Conservation (phyloP, 2,329 filamentous ascomycete genomes). For the Diaporthe amygdali region DNA sequence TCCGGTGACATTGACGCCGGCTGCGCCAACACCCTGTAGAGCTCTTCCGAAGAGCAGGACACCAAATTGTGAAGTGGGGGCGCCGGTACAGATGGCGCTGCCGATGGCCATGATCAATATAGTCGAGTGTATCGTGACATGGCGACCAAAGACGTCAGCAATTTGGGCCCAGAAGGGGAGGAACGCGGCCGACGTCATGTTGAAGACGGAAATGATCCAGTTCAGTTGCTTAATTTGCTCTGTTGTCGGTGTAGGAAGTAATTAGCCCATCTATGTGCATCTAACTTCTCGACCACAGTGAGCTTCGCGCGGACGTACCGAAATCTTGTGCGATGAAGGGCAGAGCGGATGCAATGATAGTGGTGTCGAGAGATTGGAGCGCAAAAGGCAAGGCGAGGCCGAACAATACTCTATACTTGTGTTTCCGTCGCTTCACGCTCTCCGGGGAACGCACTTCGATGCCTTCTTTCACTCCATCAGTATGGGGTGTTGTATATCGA, state of each 20-base stretch:
- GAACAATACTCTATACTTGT: conserved; percentile 52
- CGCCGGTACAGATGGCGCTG: conserved; percentile 64
- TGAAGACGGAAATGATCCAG: conserved; percentile 76
- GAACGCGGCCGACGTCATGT: conserved; percentile 69
- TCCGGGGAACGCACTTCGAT: neutral
- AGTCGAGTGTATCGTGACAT: conserved; percentile 61
- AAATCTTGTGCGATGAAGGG: conserved; percentile 71
- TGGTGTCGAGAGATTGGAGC: conserved; percentile 67
- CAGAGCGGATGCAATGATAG: conserved; percentile 60
- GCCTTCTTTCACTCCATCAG: neutral
- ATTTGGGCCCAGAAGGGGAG: conserved; percentile 71
- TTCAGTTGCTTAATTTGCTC: conserved; percentile 63
- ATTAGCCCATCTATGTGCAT: no score
- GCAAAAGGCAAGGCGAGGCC: conserved; percentile 66
- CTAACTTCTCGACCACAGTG: no score
- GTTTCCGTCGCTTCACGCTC: conserved; percentile 36
- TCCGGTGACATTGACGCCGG: conserved; percentile 65
- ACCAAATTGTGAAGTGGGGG: conserved; percentile 55
- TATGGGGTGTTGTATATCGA: neutral
- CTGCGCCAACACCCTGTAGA: conserved; percentile 66
- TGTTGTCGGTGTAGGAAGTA: no score
- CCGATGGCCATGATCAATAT: conserved; percentile 64
- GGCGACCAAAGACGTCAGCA: conserved; percentile 69
- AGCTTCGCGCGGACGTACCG: conserved; percentile 41
- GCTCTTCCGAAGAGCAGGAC: conserved; percentile 68